A percentile compares a stretch with the other conserved stretches of the same genome.
These are phyloP conservation scores for Camelina hispida DNA, from an alignment of 345 rosid genomes.

Conservation along the genomic window DNA sequence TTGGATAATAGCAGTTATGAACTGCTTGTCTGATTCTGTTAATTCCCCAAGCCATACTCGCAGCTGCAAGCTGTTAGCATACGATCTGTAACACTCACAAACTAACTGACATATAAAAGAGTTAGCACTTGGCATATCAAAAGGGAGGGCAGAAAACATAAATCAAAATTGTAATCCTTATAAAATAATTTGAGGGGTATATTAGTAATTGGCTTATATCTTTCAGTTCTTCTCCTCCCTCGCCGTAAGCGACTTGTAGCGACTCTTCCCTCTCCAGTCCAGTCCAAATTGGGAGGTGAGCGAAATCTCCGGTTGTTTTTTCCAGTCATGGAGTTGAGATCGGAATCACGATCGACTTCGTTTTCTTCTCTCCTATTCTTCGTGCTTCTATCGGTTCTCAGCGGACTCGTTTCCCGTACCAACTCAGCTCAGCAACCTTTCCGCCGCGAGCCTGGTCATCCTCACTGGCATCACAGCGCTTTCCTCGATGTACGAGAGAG, in stretches of 20 bases:
- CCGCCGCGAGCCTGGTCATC: conserved; percentile 89
- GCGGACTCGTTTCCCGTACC: conserved; percentile 51
- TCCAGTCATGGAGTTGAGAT: conserved; percentile 48
- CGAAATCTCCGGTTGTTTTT: conserved; percentile 29
- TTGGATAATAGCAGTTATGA: no score
- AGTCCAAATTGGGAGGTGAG: conserved; percentile 41
- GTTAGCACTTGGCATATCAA: no score
- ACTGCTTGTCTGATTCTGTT: no score
- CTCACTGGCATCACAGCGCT: conserved; percentile 99
- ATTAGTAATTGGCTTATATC: conserved; percentile 10
- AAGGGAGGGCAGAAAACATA: no score
- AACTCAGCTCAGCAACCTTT: conserved; percentile 76
- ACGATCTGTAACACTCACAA: no score
- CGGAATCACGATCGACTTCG: conserved; percentile 27
- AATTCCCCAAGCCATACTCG: no score
- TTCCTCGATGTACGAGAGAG: conserved; percentile 87
- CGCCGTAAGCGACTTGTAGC: conserved; percentile 21
- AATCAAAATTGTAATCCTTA: no score
- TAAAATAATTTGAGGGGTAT: conserved; percentile 11
- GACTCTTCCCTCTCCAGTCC: conserved; percentile 20
- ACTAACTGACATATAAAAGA: no score
- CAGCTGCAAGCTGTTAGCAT: no score
- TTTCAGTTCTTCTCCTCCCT: not conserved
- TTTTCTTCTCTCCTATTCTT: conserved; percentile 9
- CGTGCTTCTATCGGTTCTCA: conserved; percentile 38